Base-by-base conservation (phyloP, 495 filamentous ascomycete genomes). In the Tuber magnatum region DNA sequence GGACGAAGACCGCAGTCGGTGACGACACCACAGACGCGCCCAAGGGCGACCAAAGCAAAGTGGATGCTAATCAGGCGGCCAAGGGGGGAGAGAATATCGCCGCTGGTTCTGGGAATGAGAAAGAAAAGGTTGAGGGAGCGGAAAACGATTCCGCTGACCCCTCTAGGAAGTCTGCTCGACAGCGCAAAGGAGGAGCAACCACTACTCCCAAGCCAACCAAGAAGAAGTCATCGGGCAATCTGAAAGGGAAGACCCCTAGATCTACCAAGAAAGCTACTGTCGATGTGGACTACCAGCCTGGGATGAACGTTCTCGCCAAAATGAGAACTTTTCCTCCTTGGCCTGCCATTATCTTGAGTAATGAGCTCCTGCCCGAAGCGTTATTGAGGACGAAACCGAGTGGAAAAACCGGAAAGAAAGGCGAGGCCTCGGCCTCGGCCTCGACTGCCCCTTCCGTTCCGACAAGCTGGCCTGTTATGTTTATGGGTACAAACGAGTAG, bases 261-360 rank as follows among this genome's bases (percentile, higher is more conserved):
- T 69, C 77, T 18, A 81, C 76, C 51, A 44, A 56, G 22, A 77
- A 78, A 68, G 77, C 81, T 65, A 46, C 80, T n/a, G 71, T 28
- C 10, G 80, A 81, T 39, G 74, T 77, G 39, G 81, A 80, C 44
- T 82, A 77, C 73, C 70, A 75, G 46, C 74, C 79, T 22, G 80
- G 80, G 16, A 75, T 82, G 71, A 73, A 74, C 32, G 80, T 82
- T 61, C 68, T 82, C 74, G 80, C 80, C 43, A 81, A 77, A 69
- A 81, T 82, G 80, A 82, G 77, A 74, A 81, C 80, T 74, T 82
- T 76, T n/a, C 80, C 80, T 20, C 80, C 80, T 32, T 82, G 80
- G 80, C 80, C 80, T 40, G 80, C 80, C 71, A 78, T 82, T 43
- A 77, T 82, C 41, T 68, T 82, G 69, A 82, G 77, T 35, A 76